Percentiles rank a stretch among this genome's conserved stretches.
Conservation (phyloP, 805 yeast genomes). For the Kazachstania bromeliacearum region DNA sequence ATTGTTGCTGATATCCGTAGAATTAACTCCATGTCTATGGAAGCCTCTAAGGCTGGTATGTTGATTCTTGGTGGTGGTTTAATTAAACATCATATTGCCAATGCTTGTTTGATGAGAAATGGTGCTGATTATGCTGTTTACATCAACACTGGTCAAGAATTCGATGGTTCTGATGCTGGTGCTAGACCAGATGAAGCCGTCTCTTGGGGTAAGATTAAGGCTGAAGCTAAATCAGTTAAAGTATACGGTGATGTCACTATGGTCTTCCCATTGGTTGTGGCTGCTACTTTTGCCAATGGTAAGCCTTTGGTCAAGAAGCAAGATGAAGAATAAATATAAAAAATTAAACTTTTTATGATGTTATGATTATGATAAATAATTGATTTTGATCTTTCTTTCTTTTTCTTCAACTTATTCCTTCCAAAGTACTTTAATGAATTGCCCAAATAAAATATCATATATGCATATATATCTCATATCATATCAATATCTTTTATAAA, state of each 20-base stretch:
- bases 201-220: slow-evolving; percentile 97
- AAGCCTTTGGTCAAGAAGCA: slow-evolving; percentile 7
- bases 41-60: slow-evolving; percentile 92
- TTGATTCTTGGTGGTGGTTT: slow-evolving; percentile 92
- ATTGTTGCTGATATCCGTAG: slow-evolving; percentile 88
- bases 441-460: too few species aligned
- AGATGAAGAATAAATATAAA: background rate
- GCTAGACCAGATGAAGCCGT: slow-evolving; percentile 99
- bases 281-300: slow-evolving; percentile 87
- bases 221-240: slow-evolving; percentile 85
- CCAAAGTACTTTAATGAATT: too few species aligned
- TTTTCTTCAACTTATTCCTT: background rate
- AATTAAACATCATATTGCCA: slow-evolving; percentile 93
- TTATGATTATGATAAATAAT: background rate
- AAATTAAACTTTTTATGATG: background rate
- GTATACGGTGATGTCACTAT: slow-evolving; percentile 92
- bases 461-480: too few species aligned
- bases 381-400: background rate
- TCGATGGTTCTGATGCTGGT: slow-evolving; percentile 98
- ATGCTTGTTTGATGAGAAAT: slow-evolving; percentile 97
- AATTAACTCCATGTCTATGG: slow-evolving; percentile 91
- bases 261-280: slow-evolving; percentile 93
- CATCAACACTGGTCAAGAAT: slow-evolving; percentile 97
- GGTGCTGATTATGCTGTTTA: slow-evolving; percentile 98
- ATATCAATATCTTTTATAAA: too few species aligned